Evolutionary conservation across 257 asterid species (phyloP).

Genomic region (Eucommia ulmoides): DNA sequence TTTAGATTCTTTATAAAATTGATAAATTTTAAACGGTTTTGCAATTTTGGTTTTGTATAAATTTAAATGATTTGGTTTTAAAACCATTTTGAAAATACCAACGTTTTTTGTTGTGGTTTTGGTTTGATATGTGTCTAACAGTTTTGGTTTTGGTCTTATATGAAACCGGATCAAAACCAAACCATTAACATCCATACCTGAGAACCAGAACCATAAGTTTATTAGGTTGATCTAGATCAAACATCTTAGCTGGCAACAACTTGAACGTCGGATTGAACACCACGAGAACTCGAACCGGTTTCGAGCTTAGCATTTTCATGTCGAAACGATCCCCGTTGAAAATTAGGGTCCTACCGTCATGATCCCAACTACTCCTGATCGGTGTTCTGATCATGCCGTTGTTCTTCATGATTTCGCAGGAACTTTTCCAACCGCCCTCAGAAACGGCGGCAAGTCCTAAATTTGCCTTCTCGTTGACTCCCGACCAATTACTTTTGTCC

Average conservation of each 20-base stretch:
- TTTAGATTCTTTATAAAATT: no score
- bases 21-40: no score
- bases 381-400: slow-evolving; percentile 6
- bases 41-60: no score
- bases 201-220: no score
- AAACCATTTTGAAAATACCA: no score
- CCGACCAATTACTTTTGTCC: slow-evolving; percentile 2
- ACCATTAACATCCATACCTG: no score
- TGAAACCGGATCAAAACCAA: no score
- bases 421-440: slow-evolving; percentile 4
- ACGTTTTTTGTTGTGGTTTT: no score
- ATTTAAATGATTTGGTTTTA: no score
- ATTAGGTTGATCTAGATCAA: slow-evolving; percentile 1
- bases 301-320: not conserved
- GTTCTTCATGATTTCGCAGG: slow-evolving; percentile 4
- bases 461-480: slow-evolving; percentile 4
- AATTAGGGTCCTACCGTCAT: slow-evolving; percentile 1
- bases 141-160: no score
- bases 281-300: slow-evolving; percentile 4
- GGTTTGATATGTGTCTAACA: no score
- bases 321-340: slow-evolving; percentile 6
- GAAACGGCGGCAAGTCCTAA: slow-evolving; percentile 9
- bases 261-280: slow-evolving; percentile 4
- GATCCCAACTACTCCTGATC: not conserved
- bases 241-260: not conserved